phyloP scores from a whole-genome alignment of 768 basidiomycete species.

The Auriscalpium orientale region DNA sequence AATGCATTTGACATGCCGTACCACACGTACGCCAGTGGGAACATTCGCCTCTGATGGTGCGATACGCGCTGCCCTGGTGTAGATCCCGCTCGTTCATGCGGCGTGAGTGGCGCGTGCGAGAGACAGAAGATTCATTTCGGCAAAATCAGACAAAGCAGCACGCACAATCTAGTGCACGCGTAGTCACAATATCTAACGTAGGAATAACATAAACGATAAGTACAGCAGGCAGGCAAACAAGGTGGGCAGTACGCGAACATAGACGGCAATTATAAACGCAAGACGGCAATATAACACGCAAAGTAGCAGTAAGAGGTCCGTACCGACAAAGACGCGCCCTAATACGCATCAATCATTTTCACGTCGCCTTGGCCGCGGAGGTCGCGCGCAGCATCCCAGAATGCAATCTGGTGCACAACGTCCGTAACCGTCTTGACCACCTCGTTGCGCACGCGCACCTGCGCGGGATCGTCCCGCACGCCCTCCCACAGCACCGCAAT shows the following conservation, averaged over 20 bases:
- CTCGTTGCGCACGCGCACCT: conserved; percentile 32
- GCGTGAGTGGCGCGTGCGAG: too few species aligned
- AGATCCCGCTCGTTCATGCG: too few species aligned
- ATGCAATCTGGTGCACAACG: conserved; percentile 35
- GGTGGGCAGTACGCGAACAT: neutral
- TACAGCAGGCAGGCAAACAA: neutral
- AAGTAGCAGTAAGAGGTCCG: neutral
- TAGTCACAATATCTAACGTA: too few species aligned
- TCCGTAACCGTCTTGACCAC: conserved; percentile 30
- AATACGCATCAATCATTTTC: neutral
- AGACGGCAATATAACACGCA: neutral
- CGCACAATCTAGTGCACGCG: too few species aligned
- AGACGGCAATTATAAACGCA: neutral
- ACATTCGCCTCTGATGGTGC: too few species aligned
- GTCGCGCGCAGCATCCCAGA: conserved; percentile 34
- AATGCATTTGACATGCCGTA: too few species aligned
- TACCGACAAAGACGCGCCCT: neutral
- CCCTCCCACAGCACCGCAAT: conserved; percentile 56
- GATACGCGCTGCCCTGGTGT: too few species aligned
- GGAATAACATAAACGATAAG: neutral
- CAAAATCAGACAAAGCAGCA: too few species aligned
- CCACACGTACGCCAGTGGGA: too few species aligned
- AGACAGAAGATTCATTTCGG: too few species aligned
- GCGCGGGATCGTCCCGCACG: conserved; percentile 38
- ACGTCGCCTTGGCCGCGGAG: conserved; percentile 10